These are phyloP conservation scores for Glomus cerebriforme DNA, from an alignment of 192 early-diverging fungal species.

Conservation along the genomic window DNA sequence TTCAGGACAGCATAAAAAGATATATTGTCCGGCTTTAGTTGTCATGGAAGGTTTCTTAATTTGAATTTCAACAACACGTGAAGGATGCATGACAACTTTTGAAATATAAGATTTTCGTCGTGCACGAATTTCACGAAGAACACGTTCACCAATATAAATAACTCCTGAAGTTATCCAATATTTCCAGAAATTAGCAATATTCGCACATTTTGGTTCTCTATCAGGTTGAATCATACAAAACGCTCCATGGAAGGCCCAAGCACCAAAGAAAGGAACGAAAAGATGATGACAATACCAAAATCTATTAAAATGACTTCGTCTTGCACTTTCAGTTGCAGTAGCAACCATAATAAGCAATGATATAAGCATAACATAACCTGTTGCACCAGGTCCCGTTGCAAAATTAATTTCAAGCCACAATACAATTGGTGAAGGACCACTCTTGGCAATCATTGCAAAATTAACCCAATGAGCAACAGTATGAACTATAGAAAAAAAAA, in stretches of 20 bases:
- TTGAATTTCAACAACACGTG: slow-evolving; percentile 69
- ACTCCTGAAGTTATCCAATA: slow-evolving; percentile 56
- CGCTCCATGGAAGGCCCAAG: slow-evolving; percentile 69
- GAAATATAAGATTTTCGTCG: slow-evolving; percentile 59
- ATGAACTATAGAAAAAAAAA: slow-evolving; percentile 65
- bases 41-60: slow-evolving; percentile 55
- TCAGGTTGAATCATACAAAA: slow-evolving; percentile 54
- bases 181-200: slow-evolving; percentile 56
- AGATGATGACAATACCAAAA: slow-evolving; percentile 84
- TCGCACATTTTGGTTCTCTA: slow-evolving; percentile 45
- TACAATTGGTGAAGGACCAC: slow-evolving; percentile 19
- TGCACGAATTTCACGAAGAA: slow-evolving; percentile 61
- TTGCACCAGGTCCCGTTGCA: slow-evolving; percentile 55
- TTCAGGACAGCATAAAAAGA: slow-evolving; percentile 72
- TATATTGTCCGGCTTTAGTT: slow-evolving; percentile 71
- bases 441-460: slow-evolving; percentile 43
- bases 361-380: slow-evolving; percentile 73
- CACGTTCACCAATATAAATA: slow-evolving; percentile 65
- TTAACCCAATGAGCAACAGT: slow-evolving; percentile 59
- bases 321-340: slow-evolving; percentile 57
- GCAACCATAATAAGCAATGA: slow-evolving; percentile 61
- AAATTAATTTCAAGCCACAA: slow-evolving; percentile 43
- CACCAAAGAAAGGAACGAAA: slow-evolving; percentile 64
- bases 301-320: slow-evolving; percentile 66
- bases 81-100: slow-evolving; percentile 76